Evolutionary conservation across 1,139 yeast genomes (phyloP).

Genomic region (Kurtzmaniella quercitrusa): DNA sequence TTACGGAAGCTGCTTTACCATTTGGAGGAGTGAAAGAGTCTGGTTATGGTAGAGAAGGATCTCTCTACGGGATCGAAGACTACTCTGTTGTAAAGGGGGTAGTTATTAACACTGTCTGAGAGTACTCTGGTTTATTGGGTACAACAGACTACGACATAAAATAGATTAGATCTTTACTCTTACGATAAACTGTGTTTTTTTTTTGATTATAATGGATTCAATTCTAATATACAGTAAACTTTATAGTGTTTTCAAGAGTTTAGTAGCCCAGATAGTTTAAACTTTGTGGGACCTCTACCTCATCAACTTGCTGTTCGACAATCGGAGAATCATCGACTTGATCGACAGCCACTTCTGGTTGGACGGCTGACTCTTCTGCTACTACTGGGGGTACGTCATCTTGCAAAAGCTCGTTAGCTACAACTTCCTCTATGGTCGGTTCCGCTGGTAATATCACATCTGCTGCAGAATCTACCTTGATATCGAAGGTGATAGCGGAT

Average conservation of each 20-base stretch:
- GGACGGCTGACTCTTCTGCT: not conserved
- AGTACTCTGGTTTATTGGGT: not conserved
- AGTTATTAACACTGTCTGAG: constrained; percentile 12
- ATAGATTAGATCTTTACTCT: no score
- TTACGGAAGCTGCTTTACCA: constrained; percentile 46
- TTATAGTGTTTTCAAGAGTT: not conserved
- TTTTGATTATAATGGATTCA: no score
- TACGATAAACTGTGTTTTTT: no score
- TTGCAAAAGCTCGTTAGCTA: not conserved
- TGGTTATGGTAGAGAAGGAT: constrained; percentile 51
- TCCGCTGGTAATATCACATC: not conserved
- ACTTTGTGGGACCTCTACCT: not conserved
- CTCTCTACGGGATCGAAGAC: constrained; percentile 43
- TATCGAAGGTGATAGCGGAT: not conserved
- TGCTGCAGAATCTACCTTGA: constrained; percentile 1
- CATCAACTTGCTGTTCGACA: not conserved
- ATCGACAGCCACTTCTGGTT: not conserved
- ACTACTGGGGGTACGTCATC: not conserved
- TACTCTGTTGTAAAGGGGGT: constrained; percentile 32
- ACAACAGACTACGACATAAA: no score
- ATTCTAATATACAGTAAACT: not conserved
- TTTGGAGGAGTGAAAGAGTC: constrained; percentile 49
- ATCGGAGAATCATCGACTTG: no score
- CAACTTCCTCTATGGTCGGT: not conserved
- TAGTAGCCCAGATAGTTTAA: not conserved